phyloP scores from a whole-genome alignment of 2,329 filamentous ascomycete genomes.

The Ceratocystis harringtonii region DNA sequence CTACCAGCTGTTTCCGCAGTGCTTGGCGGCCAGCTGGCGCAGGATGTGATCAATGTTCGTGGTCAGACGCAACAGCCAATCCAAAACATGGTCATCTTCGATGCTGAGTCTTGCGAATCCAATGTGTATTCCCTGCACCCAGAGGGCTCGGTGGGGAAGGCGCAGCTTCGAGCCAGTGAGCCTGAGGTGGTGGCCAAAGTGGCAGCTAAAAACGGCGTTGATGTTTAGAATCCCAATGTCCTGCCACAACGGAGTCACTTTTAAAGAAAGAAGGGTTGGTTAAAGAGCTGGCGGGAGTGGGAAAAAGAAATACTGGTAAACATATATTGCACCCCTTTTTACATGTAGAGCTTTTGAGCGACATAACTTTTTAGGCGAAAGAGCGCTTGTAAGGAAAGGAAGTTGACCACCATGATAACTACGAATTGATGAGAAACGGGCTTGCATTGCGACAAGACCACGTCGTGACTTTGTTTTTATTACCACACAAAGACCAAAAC shows the following conservation, averaged over 20 bases:
- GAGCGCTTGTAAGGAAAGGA: neutral
- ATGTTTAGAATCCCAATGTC: slow-evolving; percentile 5
- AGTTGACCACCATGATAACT: neutral
- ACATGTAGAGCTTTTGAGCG: neutral
- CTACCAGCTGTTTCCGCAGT: slow-evolving; percentile 77
- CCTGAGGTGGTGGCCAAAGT: slow-evolving; percentile 4
- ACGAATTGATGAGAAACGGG: neutral
- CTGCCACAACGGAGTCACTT: neutral
- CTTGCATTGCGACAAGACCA: neutral
- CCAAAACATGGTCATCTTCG: slow-evolving; percentile 87
- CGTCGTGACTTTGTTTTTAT: neutral
- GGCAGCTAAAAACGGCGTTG: slow-evolving; percentile 4
- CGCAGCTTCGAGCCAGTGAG: slow-evolving; percentile 6
- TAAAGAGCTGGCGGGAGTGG: no score
- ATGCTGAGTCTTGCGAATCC: slow-evolving; percentile 65
- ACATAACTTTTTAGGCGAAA: neutral
- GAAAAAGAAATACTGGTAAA: neutral
- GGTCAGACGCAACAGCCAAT: slow-evolving; percentile 85
- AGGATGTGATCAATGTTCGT: slow-evolving; percentile 94
- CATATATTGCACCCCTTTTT: neutral
- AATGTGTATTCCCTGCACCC: slow-evolving; percentile 73
- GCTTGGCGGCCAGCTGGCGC: slow-evolving; percentile 76
- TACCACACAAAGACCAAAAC: neutral
- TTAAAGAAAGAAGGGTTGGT: neutral
- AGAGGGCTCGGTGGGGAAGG: slow-evolving; percentile 29